Evolutionary conservation across 1,139 yeast genomes (phyloP).

Genomic region (Geotrichum cucujoidarum): DNA sequence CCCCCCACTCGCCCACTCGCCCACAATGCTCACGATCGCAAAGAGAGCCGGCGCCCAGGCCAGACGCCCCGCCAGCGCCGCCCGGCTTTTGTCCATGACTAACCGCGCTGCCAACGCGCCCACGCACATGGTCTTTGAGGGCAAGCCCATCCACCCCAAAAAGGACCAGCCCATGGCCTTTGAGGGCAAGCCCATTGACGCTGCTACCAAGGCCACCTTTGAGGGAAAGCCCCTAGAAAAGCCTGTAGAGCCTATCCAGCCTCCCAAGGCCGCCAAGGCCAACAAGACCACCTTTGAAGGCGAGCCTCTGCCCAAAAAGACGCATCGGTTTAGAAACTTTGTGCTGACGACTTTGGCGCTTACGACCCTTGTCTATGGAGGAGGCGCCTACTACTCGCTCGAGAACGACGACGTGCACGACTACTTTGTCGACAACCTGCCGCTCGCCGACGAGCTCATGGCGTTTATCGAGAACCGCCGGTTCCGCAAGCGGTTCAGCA

Average conservation of each 20-base stretch:
- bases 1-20: too few species aligned
- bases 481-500: slow-evolving; percentile 32
- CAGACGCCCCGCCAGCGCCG: not conserved
- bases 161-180: slow-evolving; percentile 3
- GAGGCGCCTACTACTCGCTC: slow-evolving; percentile 38
- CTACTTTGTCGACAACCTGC: slow-evolving; percentile 54
- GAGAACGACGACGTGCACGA: slow-evolving; percentile 40
- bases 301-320: slow-evolving; percentile 20
- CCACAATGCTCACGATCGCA: not conserved
- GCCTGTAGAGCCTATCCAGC: not conserved
- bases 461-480: slow-evolving; percentile 46
- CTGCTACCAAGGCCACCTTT: slow-evolving; percentile 19
- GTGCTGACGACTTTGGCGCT: slow-evolving; percentile 29
- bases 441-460: slow-evolving; percentile 52
- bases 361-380: slow-evolving; percentile 34
- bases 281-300: not conserved
- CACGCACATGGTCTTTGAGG: slow-evolving; percentile 19
- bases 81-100: too few species aligned
- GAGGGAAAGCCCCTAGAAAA: not conserved
- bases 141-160: slow-evolving; percentile 5
- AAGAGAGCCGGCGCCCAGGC: not conserved
- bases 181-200: not conserved
- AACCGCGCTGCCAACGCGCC: not conserved
- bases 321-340: slow-evolving; percentile 35
- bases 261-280: not conserved